phyloP scores from a whole-genome alignment of 345 rosid genomes.

The Corchorus olitorius region DNA sequence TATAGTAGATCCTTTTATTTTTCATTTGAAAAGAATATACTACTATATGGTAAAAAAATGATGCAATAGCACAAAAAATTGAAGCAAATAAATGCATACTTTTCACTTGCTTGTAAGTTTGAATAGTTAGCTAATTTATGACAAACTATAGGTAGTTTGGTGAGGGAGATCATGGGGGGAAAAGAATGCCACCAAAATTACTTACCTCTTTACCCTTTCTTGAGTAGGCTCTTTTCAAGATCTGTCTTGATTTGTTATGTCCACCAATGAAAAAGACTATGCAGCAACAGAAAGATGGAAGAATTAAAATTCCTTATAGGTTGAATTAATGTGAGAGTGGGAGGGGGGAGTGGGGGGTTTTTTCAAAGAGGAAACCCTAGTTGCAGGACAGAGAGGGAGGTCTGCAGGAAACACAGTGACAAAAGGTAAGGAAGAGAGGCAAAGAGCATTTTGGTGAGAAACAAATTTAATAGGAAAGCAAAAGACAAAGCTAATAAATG shows the following conservation, averaged over 20 bases:
- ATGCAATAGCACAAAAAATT: not conserved
- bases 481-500: conserved; percentile 15
- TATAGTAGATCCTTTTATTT: not conserved
- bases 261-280: conserved; percentile 16
- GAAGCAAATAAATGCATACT: not conserved
- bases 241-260: conserved; percentile 16
- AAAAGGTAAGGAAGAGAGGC: conserved; percentile 21
- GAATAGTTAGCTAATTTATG: conserved; percentile 8
- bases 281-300: conserved; percentile 19
- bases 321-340: not conserved
- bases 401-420: conserved; percentile 22
- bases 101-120: not conserved
- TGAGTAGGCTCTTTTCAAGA: conserved; percentile 21
- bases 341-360: not conserved
- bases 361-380: conserved; percentile 23
- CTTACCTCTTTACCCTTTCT: not conserved
- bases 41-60: not conserved
- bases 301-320: not conserved
- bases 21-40: not conserved
- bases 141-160: not conserved
- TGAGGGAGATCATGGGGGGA: not conserved
- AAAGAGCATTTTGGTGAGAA: conserved; percentile 21
- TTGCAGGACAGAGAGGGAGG: conserved; percentile 14
- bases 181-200: not conserved
- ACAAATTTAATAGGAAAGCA: not conserved